Evolutionary conservation across 108 stramenopile genomes (phyloP), one percentile per base, ranked within the genome.

Genomic region (Pseudonitzschia multistriata): DNA sequence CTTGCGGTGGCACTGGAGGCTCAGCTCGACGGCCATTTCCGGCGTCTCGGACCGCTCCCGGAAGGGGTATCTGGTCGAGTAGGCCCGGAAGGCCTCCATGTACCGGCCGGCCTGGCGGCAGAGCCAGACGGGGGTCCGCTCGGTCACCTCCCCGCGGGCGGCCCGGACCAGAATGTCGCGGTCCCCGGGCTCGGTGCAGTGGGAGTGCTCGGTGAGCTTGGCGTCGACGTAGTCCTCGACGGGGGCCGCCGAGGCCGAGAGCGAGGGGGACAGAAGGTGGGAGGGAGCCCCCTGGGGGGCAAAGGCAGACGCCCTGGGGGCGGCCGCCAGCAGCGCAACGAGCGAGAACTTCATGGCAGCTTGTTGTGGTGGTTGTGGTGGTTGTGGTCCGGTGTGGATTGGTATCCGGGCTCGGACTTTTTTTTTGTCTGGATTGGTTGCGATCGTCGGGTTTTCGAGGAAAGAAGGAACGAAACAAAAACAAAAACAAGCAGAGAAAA

Each of bases 71-170:
- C 90, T 92, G 52, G 95, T 90, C 31, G 90, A 94, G 72, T 96
- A 97, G 49, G 91, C 92, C 37, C 99, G 94, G 74, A 98, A 99
- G 25, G 91, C 98, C 27, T 87, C 81, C 97, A 99, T 98, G 85
- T 99, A 98, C 19, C 98, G 84, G 56, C 99, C 99, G 13, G 98
- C 99, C 74, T 99, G 99, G 62, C 99, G 90, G 95, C 98, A 98
- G 67, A 98, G 81, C 99, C 99, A 99, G 21, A 99, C 97, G 14
- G 99, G 99, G 0, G 96, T 90, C 19, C 97, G 95, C 70, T 97
- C 93, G 1, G 91, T 85, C 5, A 67, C 42, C 77, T 99, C 96
- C 17, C 98, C 98, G 29, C 93, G 84, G 6, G 98, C 98, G 37
- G 96, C 96, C 13, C 97, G 93, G 19, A 99, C 70, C 21, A 99